Evolutionary conservation across 331 rosid genomes (phyloP), one percentile per base, ranked within the genome.

Genomic region (Erythrophleum ivorense): DNA sequence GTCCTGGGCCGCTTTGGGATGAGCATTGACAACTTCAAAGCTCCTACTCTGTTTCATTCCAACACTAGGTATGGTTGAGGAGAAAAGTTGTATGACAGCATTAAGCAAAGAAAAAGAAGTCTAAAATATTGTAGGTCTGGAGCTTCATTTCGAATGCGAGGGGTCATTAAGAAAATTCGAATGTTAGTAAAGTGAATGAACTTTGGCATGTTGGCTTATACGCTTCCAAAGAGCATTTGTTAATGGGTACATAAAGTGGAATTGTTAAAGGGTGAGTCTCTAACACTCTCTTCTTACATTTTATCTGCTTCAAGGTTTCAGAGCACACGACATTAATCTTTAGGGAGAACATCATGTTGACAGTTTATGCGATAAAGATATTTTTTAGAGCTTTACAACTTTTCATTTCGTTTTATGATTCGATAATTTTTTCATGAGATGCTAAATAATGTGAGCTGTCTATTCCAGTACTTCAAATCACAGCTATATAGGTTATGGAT

Each of bases 1-100:
- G 53, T 94, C 63, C 82, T 94, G 87, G 95, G 97, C 43, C 97
- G 97, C 76, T 92, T 92, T 65, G 98, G 98, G 31, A 91, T 94
- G 97, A 92, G 92, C 11, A 60, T 86, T 0, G 97, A 92, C 86
- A 94, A 92, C 88, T 94, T 94, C 81, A 94, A 94, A 78, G 84
- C 72, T 94, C 97, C 34, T 94, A 92, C 83, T 94, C 98, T 45
- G 7, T 94, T 40, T 86, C 91, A 49, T 92, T 92, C 90, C 92
- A 92, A 71, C 90, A 36, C 14, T 91, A 86, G 87, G 29, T 77
- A 10, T 48, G 76, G 29, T 55, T 55, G 29, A 21, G 58, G 70
- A 21, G 58, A 64, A 60, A 75, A 80, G 78, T 54, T 50, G 52
- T 55, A 45, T 63, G 7, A 18, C 53, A 80, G 29, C 77, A 46